Evolutionary conservation across 805 yeast species (phyloP).

Genomic region (Wickerhamiella brachini): DNA sequence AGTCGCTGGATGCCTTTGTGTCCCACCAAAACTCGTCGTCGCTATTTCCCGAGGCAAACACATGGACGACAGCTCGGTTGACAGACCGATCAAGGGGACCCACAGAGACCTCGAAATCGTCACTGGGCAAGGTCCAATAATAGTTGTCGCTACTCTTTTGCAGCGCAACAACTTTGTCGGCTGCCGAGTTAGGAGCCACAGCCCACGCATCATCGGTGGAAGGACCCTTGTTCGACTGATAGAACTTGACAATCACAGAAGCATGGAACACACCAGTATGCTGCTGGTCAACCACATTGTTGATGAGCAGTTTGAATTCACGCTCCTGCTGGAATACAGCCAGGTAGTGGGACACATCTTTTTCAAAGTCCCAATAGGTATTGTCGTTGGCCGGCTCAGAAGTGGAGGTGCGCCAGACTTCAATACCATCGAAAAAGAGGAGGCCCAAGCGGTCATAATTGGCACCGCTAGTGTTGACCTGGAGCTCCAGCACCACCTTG

Average conservation of each 20-base stretch:
- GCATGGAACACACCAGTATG: conserved; percentile 51
- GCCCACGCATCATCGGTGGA: conserved; percentile 14
- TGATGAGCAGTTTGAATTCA: conserved; percentile 30
- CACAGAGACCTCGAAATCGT: conserved; percentile 8
- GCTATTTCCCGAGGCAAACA: conserved; percentile 61
- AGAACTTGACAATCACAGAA: conserved; percentile 40
- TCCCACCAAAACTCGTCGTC: conserved; percentile 75
- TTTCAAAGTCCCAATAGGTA: conserved; percentile 37
- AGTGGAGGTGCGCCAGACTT: conserved; percentile 77
- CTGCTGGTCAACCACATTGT: conserved; percentile 38
- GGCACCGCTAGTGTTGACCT: conserved; percentile 24
- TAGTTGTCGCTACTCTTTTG: neutral
- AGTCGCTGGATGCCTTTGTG: conserved; percentile 21
- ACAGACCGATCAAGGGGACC: conserved; percentile 10
- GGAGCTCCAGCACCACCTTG: conserved; percentile 25
- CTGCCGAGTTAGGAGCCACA: conserved; percentile 7
- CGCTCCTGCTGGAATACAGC: conserved; percentile 31
- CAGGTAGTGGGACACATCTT: conserved; percentile 52
- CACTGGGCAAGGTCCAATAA: conserved; percentile 14
- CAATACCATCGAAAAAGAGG: conserved; percentile 33
- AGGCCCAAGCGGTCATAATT: conserved; percentile 28
- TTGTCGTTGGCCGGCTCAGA: conserved; percentile 56
- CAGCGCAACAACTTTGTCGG: conserved; percentile 8
- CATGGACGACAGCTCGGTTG: conserved; percentile 36
- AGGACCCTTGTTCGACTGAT: conserved; percentile 2